Base-by-base conservation (phyloP, 768 basidiomycete genomes). In the Trametes meyenii region DNA sequence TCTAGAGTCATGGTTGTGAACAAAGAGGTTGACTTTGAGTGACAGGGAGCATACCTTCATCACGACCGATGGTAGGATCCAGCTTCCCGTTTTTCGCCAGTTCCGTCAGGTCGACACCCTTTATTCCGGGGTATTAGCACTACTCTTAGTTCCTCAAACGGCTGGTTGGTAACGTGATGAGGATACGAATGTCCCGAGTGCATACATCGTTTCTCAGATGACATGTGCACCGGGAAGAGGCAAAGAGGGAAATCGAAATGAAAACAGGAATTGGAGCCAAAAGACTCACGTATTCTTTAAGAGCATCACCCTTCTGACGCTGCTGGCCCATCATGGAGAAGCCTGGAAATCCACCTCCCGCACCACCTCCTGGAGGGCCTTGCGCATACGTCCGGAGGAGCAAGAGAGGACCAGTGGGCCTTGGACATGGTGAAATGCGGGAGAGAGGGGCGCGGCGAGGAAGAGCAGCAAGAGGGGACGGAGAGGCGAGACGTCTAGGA, bases 11-110 rank as follows among this genome's bases (percentile, higher is more conserved):
- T 24, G 10, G 11, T 12, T 24, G 21, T n/a, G 5, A 16, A n/a
- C 5, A 16, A 33, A 11, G 24, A 13, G 54, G 16, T 14, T 4
- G 23, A 19, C 38, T 24, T 23, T 16, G 16, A 4, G 16, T 21
- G 40, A 53, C 11, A 16, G 29, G 26, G 17, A 12, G 12, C 78
- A 17, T 63, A 83, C 90, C 91, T 76, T 94, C 91, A 62, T 94
- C 92, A 69, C 92, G 77, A 3, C 94, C 94, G 72, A 97, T 97
- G 6, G 86, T 88, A 0, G 94, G 94, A 72, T 97, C 94, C 2
- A 96, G 78, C 71, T 95, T 94, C 29, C 95, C 94, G 36, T 88
- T 78, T 65, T 79, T 84, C 2, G 94, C 94, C 67, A 94, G 77
- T 66, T 94, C 87, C 0, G 93, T 97, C 26, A 96, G 74, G 69